These are phyloP conservation scores for Mycena vulgaris DNA, from an alignment of 768 basidiomycete species.

Conservation along the genomic window DNA sequence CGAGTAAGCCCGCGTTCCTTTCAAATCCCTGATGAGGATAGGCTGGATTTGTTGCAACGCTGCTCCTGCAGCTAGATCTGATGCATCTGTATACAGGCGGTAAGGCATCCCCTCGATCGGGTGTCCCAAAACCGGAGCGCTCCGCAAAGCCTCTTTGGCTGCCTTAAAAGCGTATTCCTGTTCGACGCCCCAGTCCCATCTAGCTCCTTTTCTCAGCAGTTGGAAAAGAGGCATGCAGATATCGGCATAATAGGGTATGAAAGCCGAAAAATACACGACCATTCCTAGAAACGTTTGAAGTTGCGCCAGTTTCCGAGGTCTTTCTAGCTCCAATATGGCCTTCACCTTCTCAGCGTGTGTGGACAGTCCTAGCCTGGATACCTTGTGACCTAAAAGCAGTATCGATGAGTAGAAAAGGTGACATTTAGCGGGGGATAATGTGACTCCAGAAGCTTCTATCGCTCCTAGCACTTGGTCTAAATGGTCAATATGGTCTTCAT, in stretches of 20 bases:
- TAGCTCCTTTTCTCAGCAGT: not conserved
- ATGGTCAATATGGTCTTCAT: not conserved
- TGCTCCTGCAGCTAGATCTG: not conserved
- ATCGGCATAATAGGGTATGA: slow-evolving; percentile 45
- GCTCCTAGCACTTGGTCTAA: not conserved
- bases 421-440: not conserved
- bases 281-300: slow-evolving; percentile 45
- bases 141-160: not conserved
- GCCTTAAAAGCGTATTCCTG: not conserved
- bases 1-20: not conserved
- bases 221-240: slow-evolving; percentile 30
- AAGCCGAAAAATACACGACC: slow-evolving; percentile 47
- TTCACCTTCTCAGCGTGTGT: not conserved
- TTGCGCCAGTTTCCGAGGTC: not conserved
- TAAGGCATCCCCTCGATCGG: not conserved
- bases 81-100: not conserved
- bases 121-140: not conserved
- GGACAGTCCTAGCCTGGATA: not conserved
- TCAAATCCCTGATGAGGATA: not conserved
- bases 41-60: not conserved
- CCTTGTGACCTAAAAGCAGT: not conserved
- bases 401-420: not conserved
- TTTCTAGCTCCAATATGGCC: not conserved
- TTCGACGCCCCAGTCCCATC: not conserved
- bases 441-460: not conserved